Conservation (phyloP, 2,329 filamentous ascomycete species). For the Phaeosphaeriaceae sp. region DNA sequence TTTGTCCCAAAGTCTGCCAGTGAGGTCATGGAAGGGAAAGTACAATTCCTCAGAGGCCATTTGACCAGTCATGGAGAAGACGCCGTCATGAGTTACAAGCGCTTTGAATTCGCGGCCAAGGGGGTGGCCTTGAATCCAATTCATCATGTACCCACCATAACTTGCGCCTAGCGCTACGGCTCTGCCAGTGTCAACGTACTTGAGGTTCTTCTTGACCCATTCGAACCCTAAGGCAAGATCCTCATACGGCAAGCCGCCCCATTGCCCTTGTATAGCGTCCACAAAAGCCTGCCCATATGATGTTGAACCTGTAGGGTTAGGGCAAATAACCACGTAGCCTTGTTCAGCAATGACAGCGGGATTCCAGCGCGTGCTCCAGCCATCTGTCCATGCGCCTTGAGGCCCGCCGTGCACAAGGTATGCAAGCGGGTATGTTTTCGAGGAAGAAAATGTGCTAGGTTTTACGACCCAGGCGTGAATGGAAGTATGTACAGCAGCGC, state of each 20-base stretch:
- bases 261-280: constrained; percentile 78
- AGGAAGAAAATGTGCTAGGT: constrained; percentile 67
- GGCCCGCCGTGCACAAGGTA: constrained; percentile 85
- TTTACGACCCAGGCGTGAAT: constrained; percentile 75
- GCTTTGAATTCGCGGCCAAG: constrained; percentile 86
- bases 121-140: constrained; percentile 89
- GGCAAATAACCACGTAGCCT: constrained; percentile 81
- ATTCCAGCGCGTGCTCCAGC: constrained; percentile 86
- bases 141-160: constrained; percentile 56
- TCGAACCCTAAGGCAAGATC: constrained; percentile 82
- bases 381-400: constrained; percentile 75
- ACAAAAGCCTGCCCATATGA: constrained; percentile 80
- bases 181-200: constrained; percentile 71
- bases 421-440: constrained; percentile 78
- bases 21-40: constrained; percentile 57
- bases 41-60: constrained; percentile 59
- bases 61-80: constrained; percentile 68
- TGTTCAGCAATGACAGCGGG: constrained; percentile 85
- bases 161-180: constrained; percentile 75
- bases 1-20: constrained; percentile 45
- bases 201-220: constrained; percentile 69
- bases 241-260: constrained; percentile 84
- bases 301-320: constrained; percentile 83
- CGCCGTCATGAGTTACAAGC: constrained; percentile 85
- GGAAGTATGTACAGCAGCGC: constrained; percentile 63